phyloP scores from a whole-genome alignment of 768 basidiomycete species.

The Suillus spraguei region DNA sequence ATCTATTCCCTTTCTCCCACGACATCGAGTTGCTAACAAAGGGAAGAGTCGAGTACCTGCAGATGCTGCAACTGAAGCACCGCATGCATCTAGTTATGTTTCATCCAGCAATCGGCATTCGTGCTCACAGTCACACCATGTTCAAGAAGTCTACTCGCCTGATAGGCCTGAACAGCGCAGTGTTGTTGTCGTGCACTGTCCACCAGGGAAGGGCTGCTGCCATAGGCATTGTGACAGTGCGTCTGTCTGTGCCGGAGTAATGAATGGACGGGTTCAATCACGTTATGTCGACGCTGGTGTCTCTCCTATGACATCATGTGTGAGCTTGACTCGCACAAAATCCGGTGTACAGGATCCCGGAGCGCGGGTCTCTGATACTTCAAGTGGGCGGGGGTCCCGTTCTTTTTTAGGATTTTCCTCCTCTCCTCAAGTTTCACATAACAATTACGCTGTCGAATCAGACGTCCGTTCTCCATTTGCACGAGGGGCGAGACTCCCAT shows the following conservation, averaged over 20 bases:
- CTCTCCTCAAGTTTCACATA: slow-evolving; percentile 17
- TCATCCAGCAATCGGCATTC: neutral
- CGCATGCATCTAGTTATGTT: neutral
- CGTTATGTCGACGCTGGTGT: slow-evolving; percentile 31
- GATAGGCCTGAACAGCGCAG: neutral
- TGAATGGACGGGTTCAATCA: neutral
- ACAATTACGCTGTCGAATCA: slow-evolving; percentile 14
- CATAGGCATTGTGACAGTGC: neutral
- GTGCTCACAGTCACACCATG: neutral
- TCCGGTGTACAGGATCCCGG: neutral
- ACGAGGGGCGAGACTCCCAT: slow-evolving; percentile 27
- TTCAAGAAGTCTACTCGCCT: slow-evolving; percentile 6
- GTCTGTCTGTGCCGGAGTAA: neutral
- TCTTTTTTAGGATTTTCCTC: slow-evolving; percentile 14
- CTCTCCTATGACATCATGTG: slow-evolving; percentile 25
- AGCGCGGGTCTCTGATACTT: slow-evolving; percentile 5
- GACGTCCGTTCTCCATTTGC: slow-evolving; percentile 34
- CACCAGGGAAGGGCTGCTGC: neutral
- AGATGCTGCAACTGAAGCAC: slow-evolving; percentile 3
- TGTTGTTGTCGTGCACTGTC: slow-evolving; percentile 6
- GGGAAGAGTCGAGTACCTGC: neutral
- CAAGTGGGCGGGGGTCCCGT: neutral
- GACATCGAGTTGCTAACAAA: neutral
- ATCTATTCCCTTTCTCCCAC: neutral
- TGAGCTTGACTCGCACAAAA: slow-evolving; percentile 4